Conservation (phyloP, 2,329 filamentous ascomycete genomes). For the Neonectria sp. region DNA sequence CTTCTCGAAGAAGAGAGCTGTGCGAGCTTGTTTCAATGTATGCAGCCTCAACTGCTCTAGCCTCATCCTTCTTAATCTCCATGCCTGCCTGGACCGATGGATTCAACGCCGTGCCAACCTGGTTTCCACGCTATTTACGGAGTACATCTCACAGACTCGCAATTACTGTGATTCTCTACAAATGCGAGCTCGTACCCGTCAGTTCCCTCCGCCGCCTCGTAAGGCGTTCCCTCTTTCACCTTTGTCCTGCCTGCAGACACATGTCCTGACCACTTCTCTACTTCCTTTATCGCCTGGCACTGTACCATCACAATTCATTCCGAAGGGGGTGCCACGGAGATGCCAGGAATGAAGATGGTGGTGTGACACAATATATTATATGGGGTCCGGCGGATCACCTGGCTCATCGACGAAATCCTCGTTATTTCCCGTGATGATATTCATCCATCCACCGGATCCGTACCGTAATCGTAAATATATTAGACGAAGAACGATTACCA, state of each 20-base stretch:
- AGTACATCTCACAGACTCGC: no score
- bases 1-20: background rate
- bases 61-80: background rate
- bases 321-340: background rate
- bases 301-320: background rate
- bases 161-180: no score
- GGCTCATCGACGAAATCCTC: background rate
- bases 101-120: background rate
- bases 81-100: background rate
- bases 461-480: background rate
- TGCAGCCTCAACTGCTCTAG: background rate
- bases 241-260: background rate
- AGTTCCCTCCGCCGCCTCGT: background rate
- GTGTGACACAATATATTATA: background rate
- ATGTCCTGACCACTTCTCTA: background rate
- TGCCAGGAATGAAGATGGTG: background rate
- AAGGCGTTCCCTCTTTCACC: background rate
- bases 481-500: background rate
- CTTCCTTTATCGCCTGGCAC: background rate
- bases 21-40: background rate
- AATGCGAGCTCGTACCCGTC: background rate
- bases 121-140: no score
- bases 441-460: background rate
- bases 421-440: background rate
- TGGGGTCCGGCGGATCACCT: background rate